Conservation (phyloP, 768 basidiomycete genomes). For the Auriscalpium microsporum region DNA sequence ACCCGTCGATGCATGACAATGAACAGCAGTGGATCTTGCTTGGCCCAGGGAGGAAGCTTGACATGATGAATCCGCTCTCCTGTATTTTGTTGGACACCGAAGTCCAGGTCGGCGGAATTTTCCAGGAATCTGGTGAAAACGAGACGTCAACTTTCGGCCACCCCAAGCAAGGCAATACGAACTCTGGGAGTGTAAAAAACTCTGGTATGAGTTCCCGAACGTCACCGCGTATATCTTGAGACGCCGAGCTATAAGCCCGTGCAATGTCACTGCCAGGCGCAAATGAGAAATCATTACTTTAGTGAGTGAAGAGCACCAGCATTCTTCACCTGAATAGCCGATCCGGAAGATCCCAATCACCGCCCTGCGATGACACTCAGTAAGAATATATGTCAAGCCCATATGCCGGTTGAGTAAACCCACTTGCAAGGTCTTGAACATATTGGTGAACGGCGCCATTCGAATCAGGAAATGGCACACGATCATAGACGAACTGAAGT, state of each 20-base stretch:
- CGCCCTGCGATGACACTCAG: constrained; percentile 48
- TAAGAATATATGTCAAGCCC: neutral
- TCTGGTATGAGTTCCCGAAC: constrained; percentile 91
- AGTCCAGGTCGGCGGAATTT: constrained; percentile 72
- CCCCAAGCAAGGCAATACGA: constrained; percentile 16
- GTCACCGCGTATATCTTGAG: constrained; percentile 80
- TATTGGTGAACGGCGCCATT: constrained; percentile 82
- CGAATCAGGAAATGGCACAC: constrained; percentile 92
- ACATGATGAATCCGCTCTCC: constrained; percentile 83
- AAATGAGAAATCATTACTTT: constrained; percentile 1
- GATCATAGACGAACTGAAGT: constrained; percentile 96
- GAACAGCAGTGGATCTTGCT: constrained; percentile 75
- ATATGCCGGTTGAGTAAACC: constrained; percentile 1
- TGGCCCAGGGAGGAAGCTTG: constrained; percentile 86
- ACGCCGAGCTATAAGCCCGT: constrained; percentile 80
- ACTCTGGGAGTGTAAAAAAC: constrained; percentile 82
- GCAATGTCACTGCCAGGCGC: constrained; percentile 49
- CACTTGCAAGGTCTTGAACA: constrained; percentile 85
- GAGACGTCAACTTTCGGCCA: neutral
- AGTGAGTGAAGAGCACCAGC: neutral
- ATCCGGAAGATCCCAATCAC: constrained; percentile 91
- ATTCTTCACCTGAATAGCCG: constrained; percentile 59
- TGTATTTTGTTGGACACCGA: constrained; percentile 62
- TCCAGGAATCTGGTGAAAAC: constrained; percentile 58
- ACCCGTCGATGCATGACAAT: constrained; percentile 71